A percentile compares a stretch with the other conserved stretches of the same genome.
Conservation (phyloP, 1,284 basidiomycete genomes). For the Tetrapyrgos nigripes region DNA sequence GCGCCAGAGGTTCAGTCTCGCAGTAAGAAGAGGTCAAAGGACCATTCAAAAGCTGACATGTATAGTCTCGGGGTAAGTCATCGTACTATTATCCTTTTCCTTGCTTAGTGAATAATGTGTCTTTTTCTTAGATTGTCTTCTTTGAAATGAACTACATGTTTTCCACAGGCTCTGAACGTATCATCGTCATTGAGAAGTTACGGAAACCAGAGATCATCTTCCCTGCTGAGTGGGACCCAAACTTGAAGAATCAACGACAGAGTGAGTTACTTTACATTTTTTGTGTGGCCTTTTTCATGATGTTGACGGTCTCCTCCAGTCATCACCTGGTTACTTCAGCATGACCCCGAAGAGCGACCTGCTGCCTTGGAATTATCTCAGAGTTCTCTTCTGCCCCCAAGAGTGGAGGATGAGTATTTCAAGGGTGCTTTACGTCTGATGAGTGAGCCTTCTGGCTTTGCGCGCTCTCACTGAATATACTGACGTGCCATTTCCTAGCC, state of each 20-base stretch:
- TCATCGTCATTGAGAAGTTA: constrained; percentile 81
- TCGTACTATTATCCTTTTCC: neutral
- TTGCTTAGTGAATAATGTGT: constrained; percentile 7
- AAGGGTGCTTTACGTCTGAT: constrained; percentile 82
- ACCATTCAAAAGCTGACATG: constrained; percentile 91
- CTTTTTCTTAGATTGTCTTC: constrained; percentile 78
- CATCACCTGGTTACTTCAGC: constrained; percentile 84
- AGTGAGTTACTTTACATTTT: constrained; percentile 60
- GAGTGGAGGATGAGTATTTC: constrained; percentile 86
- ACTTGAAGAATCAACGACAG: constrained; percentile 67
- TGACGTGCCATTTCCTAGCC: constrained; percentile 48
- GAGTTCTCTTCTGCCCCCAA: constrained; percentile 77
- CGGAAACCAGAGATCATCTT: constrained; percentile 78
- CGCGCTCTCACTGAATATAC: neutral
- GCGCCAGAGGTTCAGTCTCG: constrained; percentile 85
- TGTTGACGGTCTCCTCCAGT: constrained; percentile 49
- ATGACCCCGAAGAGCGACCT: constrained; percentile 85
- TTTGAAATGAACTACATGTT: constrained; percentile 97
- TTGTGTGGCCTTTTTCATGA: neutral
- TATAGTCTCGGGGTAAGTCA: constrained; percentile 86
- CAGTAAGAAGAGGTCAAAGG: constrained; percentile 66
- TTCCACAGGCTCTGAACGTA: constrained; percentile 88
- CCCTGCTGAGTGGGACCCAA: constrained; percentile 76
- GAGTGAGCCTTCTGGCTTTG: constrained; percentile 48
- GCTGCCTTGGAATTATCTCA: constrained; percentile 87